Evolutionary conservation across 768 basidiomycete species (phyloP), one percentile per base, ranked within the genome.

Genomic region (Exidia glandulosa): DNA sequence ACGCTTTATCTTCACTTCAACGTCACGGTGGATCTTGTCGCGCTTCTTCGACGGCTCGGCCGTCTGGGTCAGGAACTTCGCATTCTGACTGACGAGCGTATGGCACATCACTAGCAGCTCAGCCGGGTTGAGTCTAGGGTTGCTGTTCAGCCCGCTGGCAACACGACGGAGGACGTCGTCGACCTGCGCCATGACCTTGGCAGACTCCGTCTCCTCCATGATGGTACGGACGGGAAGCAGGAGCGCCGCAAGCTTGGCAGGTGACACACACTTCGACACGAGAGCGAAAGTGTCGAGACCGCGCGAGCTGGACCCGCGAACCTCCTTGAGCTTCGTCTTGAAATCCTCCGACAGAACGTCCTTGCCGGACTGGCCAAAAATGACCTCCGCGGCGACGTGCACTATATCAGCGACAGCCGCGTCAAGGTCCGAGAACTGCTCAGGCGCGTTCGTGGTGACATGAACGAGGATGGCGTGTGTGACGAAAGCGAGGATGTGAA

Each of bases 261-360:
- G 90, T 0, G 89, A 87, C 61, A 94, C 81, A 65, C 81, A 77
- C 63, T 85, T 86, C 10, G 95, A 87, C 32, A 90, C 73, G 60
- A 93, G 80, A 14, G 85, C 82, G 66, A 96, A 92, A 0, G 89
- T 85, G 68, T 98, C 93, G 32, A 95, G 74, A 2, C 87, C 92
- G 68, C 84, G 84, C n/a, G 90, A 82, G 2, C 85, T 80, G 29
- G 91, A 92, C 10, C 84, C 80, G 32, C 85, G 80, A 31, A 94
- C 95, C 74, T 99, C 95, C 25, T 88, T 81, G 84, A 93, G 89
- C 72, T 90, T 94, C 19, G 93, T 94, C 74, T 86, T 91, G 83
- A 95, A 97, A 29, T 87, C 94, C 65, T 94, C 92, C 2, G 86
- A 78, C 60, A 85, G 82, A 0, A 89, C 85, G 66, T 97, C 91